A percentile compares a stretch with the other conserved stretches of the same genome.
phyloP scores from a whole-genome alignment of 2,329 filamentous ascomycete species.

The Chaetomium olivaceum region DNA sequence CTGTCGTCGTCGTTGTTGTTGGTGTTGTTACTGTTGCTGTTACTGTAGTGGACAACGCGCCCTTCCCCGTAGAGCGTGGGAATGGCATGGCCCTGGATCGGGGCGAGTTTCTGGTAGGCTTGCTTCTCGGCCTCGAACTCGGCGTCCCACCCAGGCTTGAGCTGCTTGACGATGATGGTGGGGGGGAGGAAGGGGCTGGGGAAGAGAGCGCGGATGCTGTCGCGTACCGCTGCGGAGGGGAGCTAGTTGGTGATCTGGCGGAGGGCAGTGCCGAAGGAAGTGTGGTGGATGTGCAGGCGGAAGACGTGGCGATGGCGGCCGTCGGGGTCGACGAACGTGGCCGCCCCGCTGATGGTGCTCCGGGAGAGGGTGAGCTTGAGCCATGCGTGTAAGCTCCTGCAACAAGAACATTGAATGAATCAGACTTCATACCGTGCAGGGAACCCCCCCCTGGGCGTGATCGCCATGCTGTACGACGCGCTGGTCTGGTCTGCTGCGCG shows the following conservation, averaged over 20 bases:
- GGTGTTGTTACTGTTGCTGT: no score
- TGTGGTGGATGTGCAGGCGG: neutral
- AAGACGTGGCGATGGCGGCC: neutral
- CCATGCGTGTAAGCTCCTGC: neutral
- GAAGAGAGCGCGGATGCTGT: neutral
- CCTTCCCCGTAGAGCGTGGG: neutral
- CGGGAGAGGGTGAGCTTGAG: neutral
- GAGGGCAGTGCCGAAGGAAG: neutral
- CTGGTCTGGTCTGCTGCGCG: no score
- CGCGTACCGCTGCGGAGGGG: neutral
- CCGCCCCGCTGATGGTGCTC: neutral
- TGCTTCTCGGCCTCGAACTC: slow-evolving; percentile 1
- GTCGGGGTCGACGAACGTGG: neutral
- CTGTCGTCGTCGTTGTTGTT: no score
- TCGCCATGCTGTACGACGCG: no score
- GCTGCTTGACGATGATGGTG: neutral
- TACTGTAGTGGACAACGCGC: no score
- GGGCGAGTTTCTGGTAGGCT: neutral
- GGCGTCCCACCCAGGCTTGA: neutral
- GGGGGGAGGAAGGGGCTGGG: neutral
- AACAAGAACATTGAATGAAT: no score
- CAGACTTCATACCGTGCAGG: no score
- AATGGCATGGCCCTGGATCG: neutral
- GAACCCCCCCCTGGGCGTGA: no score
- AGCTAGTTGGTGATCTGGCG: neutral